phyloP scores from a whole-genome alignment of 495 filamentous ascomycete species.

The Coniosporium apollinis region DNA sequence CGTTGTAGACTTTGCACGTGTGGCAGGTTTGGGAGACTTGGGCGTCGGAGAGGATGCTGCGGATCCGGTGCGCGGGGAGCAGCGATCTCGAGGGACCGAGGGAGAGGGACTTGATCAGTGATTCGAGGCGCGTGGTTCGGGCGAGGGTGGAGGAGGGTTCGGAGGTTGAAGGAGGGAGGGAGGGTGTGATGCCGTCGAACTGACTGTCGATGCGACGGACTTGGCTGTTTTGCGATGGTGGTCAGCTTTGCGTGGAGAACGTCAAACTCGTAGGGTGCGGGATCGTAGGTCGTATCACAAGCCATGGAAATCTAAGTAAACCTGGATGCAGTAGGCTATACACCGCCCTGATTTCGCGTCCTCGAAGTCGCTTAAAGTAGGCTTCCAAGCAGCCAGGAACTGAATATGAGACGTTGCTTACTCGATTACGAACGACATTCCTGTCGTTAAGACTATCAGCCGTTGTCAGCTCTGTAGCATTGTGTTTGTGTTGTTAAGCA shows the following conservation, averaged over 20 bases:
- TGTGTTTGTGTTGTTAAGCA: too few species aligned
- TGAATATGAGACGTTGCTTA: conserved; percentile 31
- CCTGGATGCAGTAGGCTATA: too few species aligned
- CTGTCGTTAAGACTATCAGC: too few species aligned
- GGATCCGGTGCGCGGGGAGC: conserved; percentile 35
- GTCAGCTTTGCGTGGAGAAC: too few species aligned
- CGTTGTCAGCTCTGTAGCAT: too few species aligned
- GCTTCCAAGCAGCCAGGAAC: too few species aligned
- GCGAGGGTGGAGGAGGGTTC: conserved; percentile 2
- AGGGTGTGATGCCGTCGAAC: conserved; percentile 58
- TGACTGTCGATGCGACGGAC: conserved; percentile 61
- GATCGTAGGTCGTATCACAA: too few species aligned
- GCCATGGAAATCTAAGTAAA: too few species aligned
- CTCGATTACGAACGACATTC: conserved; percentile 59
- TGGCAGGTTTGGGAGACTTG: conserved; percentile 22
- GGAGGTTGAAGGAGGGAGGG: conserved; percentile 17
- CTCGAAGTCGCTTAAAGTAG: too few species aligned
- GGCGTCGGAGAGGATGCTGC: conserved; percentile 41
- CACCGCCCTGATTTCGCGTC: too few species aligned
- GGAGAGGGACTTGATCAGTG: conserved; percentile 50
- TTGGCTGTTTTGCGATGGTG: too few species aligned
- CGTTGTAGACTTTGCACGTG: conserved; percentile 13
- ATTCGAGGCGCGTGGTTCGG: conserved; percentile 28
- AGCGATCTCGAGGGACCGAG: conserved; percentile 39
- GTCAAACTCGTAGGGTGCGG: too few species aligned